Percentiles rank a stretch among this genome's conserved stretches.
phyloP scores from a whole-genome alignment of 1,139 yeast genomes.

The Blastobotrys raffinosifermentans region DNA sequence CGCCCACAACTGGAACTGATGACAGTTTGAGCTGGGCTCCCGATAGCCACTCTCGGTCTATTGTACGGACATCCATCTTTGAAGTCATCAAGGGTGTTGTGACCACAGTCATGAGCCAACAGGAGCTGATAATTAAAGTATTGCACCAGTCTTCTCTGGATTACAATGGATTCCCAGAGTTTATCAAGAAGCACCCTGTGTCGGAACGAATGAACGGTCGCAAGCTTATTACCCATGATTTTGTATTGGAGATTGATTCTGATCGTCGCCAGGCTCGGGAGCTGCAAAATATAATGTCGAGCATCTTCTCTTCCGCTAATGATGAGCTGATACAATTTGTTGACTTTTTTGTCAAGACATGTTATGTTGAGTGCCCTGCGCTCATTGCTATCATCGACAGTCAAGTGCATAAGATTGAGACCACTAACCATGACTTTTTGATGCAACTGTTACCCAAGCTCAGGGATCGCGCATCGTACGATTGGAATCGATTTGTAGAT shows the following conservation, averaged over 20 bases:
- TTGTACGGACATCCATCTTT: constrained; percentile 15
- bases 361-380: constrained; percentile 40
- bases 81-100: constrained; percentile 32
- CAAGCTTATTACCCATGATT: constrained; percentile 23
- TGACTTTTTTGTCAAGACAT: constrained; percentile 32
- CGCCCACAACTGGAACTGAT: background rate
- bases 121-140: constrained; percentile 55
- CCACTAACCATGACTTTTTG: constrained; percentile 64
- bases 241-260: constrained; percentile 40
- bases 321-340: constrained; percentile 39
- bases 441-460: constrained; percentile 48
- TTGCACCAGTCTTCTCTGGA: constrained; percentile 60
- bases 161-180: constrained; percentile 44
- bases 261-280: constrained; percentile 53
- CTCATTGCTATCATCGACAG: constrained; percentile 40
- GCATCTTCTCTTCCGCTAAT: constrained; percentile 50
- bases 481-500: constrained; percentile 58
- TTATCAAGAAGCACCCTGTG: constrained; percentile 40
- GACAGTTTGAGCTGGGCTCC: too few relatives aligned
- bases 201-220: constrained; percentile 28
- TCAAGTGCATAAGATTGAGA: constrained; percentile 34
- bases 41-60: constrained; percentile 22
- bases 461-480: constrained; percentile 44
- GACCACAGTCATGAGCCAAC: constrained; percentile 50
- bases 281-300: constrained; percentile 46